Conservation (phyloP, 1,284 basidiomycete genomes). For the Xerocomus minutiporus region DNA sequence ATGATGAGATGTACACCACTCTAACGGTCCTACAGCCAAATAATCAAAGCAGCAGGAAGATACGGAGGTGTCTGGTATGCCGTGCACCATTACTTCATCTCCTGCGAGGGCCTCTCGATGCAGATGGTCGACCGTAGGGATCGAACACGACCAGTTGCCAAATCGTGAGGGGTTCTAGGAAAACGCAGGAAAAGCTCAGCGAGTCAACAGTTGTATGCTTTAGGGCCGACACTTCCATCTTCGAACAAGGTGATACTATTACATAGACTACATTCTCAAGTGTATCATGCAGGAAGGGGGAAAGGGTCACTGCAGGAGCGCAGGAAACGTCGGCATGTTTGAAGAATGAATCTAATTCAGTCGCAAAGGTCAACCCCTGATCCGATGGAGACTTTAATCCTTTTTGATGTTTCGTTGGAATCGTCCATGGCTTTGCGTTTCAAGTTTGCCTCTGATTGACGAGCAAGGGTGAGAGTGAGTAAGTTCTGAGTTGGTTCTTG, state of each 20-base stretch:
- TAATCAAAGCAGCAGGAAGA: constrained; percentile 62
- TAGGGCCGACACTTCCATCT: constrained; percentile 27
- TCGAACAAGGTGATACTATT: not conserved
- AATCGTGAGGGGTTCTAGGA: constrained; percentile 56
- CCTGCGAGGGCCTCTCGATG: constrained; percentile 76
- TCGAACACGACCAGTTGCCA: constrained; percentile 48
- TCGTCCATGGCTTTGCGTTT: constrained; percentile 32
- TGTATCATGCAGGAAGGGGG: not conserved
- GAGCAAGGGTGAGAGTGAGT: constrained; percentile 6
- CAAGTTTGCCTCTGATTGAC: constrained; percentile 15
- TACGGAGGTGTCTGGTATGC: constrained; percentile 84
- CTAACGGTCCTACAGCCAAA: constrained; percentile 70
- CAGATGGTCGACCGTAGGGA: constrained; percentile 48
- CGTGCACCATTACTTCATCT: constrained; percentile 83
- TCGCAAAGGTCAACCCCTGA: constrained; percentile 56
- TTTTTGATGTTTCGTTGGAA: constrained; percentile 39
- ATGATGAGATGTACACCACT: constrained; percentile 64
- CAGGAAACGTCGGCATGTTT: not conserved
- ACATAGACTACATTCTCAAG: not conserved
- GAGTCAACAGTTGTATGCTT: constrained; percentile 7
- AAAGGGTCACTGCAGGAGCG: not conserved
- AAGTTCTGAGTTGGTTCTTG: constrained; percentile 48
- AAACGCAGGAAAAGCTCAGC: not conserved
- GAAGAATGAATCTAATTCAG: constrained; percentile 23
- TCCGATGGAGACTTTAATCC: constrained; percentile 52